These are phyloP conservation scores for Hawksworthiomyces lignivorus DNA, from an alignment of 2,329 filamentous ascomycete species.

Conservation along the genomic window DNA sequence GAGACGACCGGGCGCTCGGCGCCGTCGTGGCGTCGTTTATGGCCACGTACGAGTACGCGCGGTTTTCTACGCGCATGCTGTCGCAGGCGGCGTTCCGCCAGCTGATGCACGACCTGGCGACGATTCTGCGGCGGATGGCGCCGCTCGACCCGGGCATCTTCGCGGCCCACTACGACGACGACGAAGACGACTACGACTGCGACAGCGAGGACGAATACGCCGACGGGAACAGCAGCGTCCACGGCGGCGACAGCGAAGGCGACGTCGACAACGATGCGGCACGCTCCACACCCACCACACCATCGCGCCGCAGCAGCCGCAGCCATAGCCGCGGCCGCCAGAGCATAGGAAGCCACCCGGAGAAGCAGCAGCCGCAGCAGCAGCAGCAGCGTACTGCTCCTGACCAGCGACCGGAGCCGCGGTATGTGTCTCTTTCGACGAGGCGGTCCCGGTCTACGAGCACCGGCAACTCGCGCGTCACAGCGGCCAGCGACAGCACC, in stretches of 20 bases:
- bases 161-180: conserved; percentile 21
- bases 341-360: neutral
- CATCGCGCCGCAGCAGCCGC: conserved; percentile 36
- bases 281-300: conserved; percentile 36
- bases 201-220: conserved; percentile 25
- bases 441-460: no score
- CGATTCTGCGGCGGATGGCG: conserved; percentile 69
- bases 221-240: neutral
- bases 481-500: conserved; percentile 9
- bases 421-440: no score
- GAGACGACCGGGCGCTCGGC: conserved; percentile 1
- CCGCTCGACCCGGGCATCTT: conserved; percentile 50
- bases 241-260: conserved; percentile 24
- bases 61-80: conserved; percentile 68
- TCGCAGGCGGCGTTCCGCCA: conserved; percentile 63
- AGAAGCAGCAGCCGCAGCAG: no score
- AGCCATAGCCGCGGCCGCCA: conserved; percentile 12
- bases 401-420: no score
- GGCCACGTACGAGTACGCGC: conserved; percentile 69
- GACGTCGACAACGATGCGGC: conserved; percentile 41
- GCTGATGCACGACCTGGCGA: conserved; percentile 79
- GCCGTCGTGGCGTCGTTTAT: conserved; percentile 55
- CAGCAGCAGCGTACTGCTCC: no score
- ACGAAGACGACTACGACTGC: conserved; percentile 13
- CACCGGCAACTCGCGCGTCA: neutral